A percentile compares a stretch with the other conserved stretches of the same genome.
phyloP scores from a whole-genome alignment of 441 rosid genomes.

The Gossypium gossypioides region DNA sequence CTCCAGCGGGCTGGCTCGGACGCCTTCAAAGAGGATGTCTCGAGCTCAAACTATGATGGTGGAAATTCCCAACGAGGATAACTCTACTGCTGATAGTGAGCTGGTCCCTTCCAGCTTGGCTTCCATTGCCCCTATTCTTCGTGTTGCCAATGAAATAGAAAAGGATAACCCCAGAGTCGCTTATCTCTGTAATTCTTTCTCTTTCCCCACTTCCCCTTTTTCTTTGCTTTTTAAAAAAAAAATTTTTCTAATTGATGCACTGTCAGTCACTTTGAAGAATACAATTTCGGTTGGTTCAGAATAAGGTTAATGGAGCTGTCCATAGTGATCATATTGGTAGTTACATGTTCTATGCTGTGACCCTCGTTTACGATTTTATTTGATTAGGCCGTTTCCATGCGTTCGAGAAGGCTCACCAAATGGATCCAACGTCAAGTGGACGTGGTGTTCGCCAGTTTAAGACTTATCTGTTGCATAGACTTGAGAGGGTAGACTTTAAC shows the following conservation, averaged over 20 bases:
- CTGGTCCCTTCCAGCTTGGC: conserved; percentile 81
- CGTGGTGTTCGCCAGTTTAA: conserved; percentile 93
- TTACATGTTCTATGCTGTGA: neutral
- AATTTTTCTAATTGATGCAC: neutral
- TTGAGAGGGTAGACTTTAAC: conserved; percentile 55
- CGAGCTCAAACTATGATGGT: conserved; percentile 45
- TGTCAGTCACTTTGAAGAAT: neutral
- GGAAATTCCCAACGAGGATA: conserved; percentile 44
- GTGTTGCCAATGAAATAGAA: conserved; percentile 82
- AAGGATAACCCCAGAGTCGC: conserved; percentile 53
- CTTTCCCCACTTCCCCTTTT: neutral
- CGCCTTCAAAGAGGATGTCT: conserved; percentile 37
- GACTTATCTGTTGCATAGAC: conserved; percentile 74
- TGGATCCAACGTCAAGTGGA: conserved; percentile 67
- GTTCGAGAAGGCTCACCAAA: conserved; percentile 71
- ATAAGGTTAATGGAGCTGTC: neutral
- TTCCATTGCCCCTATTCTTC: conserved; percentile 56
- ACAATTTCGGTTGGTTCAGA: neutral
- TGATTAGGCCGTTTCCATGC: conserved; percentile 84
- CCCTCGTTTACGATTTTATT: neutral
- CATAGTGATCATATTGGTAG: neutral
- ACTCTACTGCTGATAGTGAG: conserved; percentile 55
- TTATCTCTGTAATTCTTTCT: conserved; percentile 53
- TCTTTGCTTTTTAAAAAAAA: neutral
- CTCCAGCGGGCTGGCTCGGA: conserved; percentile 47